Evolutionary conservation across 2,329 filamentous ascomycete species (phyloP), one percentile per base, ranked within the genome.

Genomic region (Trichophyton mentagrophytes): DNA sequence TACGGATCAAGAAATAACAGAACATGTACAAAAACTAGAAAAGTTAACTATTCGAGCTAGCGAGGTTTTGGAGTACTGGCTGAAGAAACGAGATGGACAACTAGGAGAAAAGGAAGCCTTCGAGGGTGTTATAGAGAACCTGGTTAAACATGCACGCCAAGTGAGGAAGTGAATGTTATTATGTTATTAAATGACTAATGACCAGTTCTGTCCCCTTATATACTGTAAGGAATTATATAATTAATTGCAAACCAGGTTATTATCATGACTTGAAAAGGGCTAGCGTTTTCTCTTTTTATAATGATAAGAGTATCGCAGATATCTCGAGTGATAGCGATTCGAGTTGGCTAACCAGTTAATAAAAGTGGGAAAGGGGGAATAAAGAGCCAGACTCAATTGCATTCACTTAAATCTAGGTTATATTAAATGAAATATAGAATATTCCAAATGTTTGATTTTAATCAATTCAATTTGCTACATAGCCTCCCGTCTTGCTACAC

Each of bases 121-220:
- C 72, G 92, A 97, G 71, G 90, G 90, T 0, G 92, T 97, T 15
- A 96, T 97, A 80, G 92, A 96, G 76, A 96, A 96, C 72, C 74
- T 97, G 65, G 92, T 96, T 49, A 93, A 90, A 73, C 90, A 95
- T 76, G 90, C 90, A 57, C 82, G 90, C 72, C 89, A 91, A 76
- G 85, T 90, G 61, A 82, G 90, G 70, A 93, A 91, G 75, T 89
- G 77, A 63, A 38, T 38, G 27, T 30, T 30, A 30, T 6, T 7
- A 1, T 36, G 11, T 30, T 44, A 51, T 49, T 27, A 6, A 38
- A 60, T 30, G 27, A 36, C 27, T 13, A 22, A 60, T 9, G 46
- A 36, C 30, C 27, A 7, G 2, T 22, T 15, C 20, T 27, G 11
- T 27, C 46, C 46, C 46, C 3, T 44, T 44, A 9, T 27, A 5